Evolutionary conservation across 805 yeast genomes (phyloP), one percentile per base, ranked within the genome.

Genomic region (Starmerella riodocensis): DNA sequence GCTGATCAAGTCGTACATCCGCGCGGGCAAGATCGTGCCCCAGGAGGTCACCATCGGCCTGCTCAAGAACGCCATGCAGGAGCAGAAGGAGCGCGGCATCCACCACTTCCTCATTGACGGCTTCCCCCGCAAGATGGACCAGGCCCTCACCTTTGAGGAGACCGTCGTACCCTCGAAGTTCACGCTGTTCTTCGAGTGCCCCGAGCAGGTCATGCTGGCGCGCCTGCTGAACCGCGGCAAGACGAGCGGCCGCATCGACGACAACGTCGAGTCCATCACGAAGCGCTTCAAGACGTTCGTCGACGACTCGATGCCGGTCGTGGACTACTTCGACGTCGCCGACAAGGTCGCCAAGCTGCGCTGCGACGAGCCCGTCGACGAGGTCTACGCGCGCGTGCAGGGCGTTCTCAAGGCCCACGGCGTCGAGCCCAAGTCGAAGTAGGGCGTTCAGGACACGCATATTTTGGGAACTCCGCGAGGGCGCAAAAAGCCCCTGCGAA

Each of bases 101-200:
- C 22, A 30, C 22, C 74, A 74, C 50, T 88, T 86, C 59, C 65
- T 88, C 53, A 76, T 88, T 38, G 98, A 88, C 59, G 98, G 98
- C 0, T 88, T 91, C 71, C 98, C 98, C 35, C 73, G 97, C 58
- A 84, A 86, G 59, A 88, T 91, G 96, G 97, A 91, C 62, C 98
- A 88, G 65, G 97, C 97, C 0, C 43, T 79, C 29, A 80, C 88
- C n/a, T 88, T 88, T 58, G 97, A 88, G 63, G 74, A 79, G 65
- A 73, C 55, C 59, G 62, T 64, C 13, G 64, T 63, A 4, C 58
- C 52, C n/a, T 53, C 59, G 9, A 55, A 55, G 43, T 59, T 63
- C 43, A 60, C 65, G 6, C 53, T 64, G 37, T 64, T 62, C 50
- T 65, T 64, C 40, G 65, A 67, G 76, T 52, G 91, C 75, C 53